These are phyloP conservation scores for Hordeum marinum DNA, from an alignment of 176 grass and related monocot species.

Conservation along the genomic window DNA sequence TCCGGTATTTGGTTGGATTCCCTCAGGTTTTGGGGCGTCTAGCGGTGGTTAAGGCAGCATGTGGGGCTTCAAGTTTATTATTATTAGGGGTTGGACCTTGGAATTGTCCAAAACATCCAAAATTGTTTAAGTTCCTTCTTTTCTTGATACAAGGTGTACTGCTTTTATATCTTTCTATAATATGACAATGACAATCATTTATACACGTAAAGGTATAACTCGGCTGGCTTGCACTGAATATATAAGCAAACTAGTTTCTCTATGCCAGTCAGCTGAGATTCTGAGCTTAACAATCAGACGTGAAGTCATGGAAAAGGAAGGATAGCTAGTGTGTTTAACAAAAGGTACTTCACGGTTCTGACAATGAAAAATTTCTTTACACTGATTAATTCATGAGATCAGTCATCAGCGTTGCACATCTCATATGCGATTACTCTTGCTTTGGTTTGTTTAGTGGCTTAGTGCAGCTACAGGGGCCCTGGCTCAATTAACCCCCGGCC, in stretches of 20 bases:
- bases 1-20: background rate
- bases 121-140: background rate
- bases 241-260: background rate
- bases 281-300: background rate
- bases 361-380: background rate
- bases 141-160: constrained; percentile 16
- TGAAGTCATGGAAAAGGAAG: background rate
- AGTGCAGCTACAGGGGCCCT: background rate
- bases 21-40: constrained; percentile 13
- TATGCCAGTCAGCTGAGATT: background rate
- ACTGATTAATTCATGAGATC: background rate
- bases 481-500: background rate
- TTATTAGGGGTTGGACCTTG: background rate
- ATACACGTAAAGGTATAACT: constrained; percentile 1
- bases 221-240: background rate
- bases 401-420: background rate
- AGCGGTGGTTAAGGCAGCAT: constrained; percentile 30
- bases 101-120: background rate
- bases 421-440: background rate
- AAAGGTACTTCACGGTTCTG: background rate
- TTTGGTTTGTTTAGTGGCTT: background rate
- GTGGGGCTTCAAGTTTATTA: constrained; percentile 35
- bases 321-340: background rate
- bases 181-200: background rate
- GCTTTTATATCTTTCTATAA: background rate